phyloP scores from a whole-genome alignment of 2,329 filamentous ascomycete genomes.

The Scedosporium minutisporum region DNA sequence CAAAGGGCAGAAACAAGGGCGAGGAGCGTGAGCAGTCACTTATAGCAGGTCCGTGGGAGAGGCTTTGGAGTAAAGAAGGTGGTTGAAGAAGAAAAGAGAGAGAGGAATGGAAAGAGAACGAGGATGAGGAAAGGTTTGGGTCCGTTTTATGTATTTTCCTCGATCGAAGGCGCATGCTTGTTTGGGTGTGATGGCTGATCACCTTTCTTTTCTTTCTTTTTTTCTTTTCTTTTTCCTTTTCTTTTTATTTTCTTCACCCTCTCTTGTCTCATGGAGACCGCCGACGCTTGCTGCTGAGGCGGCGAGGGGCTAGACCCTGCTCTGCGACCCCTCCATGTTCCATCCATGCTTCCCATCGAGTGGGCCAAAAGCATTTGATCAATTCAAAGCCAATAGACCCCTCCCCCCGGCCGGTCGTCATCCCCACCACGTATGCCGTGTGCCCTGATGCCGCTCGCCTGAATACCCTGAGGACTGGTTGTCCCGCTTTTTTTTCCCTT shows the following conservation, averaged over 20 bases:
- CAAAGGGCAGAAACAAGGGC: not conserved
- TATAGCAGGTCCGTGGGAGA: no score
- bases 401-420: not conserved
- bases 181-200: not conserved
- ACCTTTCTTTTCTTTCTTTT: not conserved
- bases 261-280: no score
- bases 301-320: no score
- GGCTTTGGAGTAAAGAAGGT: not conserved
- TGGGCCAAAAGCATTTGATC: not conserved
- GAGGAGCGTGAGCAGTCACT: not conserved
- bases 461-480: conserved; percentile 1
- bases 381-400: not conserved
- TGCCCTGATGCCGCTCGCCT: not conserved
- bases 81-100: not conserved
- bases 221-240: conserved; percentile 10
- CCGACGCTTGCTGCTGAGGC: no score
- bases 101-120: not conserved
- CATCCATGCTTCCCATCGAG: not conserved
- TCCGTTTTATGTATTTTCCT: conserved; percentile 1
- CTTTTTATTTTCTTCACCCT: no score
- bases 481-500: not conserved
- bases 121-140: not conserved
- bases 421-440: not conserved
- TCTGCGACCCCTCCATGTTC: not conserved
- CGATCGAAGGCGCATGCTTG: not conserved